Conservation (phyloP, 805 yeast species). For the Debaryomyces castellii region DNA sequence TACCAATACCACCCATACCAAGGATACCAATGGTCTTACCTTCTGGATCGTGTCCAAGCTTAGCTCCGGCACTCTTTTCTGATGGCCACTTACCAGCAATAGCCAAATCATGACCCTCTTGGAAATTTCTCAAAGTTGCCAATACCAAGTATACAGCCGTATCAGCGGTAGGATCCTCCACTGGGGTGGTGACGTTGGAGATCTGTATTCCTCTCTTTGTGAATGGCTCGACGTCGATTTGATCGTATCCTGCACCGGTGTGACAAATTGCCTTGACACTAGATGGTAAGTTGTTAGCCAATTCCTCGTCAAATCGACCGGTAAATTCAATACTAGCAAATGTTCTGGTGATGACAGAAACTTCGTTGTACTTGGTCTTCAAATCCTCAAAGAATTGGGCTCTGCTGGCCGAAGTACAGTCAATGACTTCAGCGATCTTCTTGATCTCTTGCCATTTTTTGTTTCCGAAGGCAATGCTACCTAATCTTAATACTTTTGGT, state of each 20-base stretch:
- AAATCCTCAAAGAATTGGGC: slow-evolving; percentile 44
- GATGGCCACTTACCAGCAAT: slow-evolving; percentile 60
- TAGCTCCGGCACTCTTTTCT: slow-evolving; percentile 47
- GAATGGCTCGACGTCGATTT: slow-evolving; percentile 57
- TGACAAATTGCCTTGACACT: slow-evolving; percentile 56
- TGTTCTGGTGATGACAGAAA: slow-evolving; percentile 50
- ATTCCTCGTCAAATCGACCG: slow-evolving; percentile 66
- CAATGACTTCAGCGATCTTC: slow-evolving; percentile 39
- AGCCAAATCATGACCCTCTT: slow-evolving; percentile 53
- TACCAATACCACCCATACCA: slow-evolving; percentile 91
- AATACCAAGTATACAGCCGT: slow-evolving; percentile 63
- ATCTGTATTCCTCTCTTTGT: slow-evolving; percentile 55
- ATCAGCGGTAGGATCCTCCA: slow-evolving; percentile 71
- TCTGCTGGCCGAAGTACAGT: slow-evolving; percentile 33
- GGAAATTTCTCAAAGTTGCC: slow-evolving; percentile 68
- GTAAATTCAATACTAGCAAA: slow-evolving; percentile 51
- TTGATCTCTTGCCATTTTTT: slow-evolving; percentile 63
- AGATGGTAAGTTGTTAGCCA: slow-evolving; percentile 53
- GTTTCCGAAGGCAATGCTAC: slow-evolving; percentile 58
- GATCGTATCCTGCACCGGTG: slow-evolving; percentile 78
- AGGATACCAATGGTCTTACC: slow-evolving; percentile 76
- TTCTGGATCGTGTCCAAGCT: slow-evolving; percentile 72
- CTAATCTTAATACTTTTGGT: slow-evolving; percentile 67
- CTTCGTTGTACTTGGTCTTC: slow-evolving; percentile 42
- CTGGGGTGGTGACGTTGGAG: slow-evolving; percentile 66